Conservation (phyloP, 352 stramenopile species). For the Halophytophthora batemanensis region DNA sequence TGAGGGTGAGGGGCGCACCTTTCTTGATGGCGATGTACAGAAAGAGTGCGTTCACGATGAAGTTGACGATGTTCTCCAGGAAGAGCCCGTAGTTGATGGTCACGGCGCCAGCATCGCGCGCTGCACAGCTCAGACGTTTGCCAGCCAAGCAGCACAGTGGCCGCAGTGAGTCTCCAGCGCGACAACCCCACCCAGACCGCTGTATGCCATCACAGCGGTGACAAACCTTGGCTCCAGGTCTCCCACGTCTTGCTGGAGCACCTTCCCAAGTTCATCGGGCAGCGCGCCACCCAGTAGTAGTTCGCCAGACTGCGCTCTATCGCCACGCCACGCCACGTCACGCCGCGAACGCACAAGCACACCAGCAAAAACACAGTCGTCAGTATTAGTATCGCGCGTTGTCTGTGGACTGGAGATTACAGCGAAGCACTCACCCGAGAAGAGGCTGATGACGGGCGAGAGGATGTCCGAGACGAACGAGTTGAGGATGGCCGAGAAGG, state of each 20-base stretch:
- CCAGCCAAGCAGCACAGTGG: too few relatives aligned
- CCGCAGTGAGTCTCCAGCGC: too few relatives aligned
- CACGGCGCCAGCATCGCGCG: conserved; percentile 38
- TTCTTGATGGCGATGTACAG: conserved; percentile 66
- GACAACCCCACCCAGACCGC: too few relatives aligned
- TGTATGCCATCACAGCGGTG: too few relatives aligned
- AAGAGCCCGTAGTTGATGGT: conserved; percentile 66
- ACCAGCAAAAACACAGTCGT: background rate
- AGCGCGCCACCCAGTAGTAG: conserved; percentile 48
- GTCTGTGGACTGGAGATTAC: too few relatives aligned
- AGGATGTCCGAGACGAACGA: conserved; percentile 65
- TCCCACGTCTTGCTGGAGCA: conserved; percentile 45
- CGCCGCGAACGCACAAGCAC: too few relatives aligned
- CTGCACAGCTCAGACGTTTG: too few relatives aligned
- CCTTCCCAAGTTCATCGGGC: conserved; percentile 20
- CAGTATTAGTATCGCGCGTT: background rate
- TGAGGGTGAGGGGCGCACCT: conserved; percentile 19
- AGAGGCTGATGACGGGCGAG: conserved; percentile 56
- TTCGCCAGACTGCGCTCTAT: conserved; percentile 48
- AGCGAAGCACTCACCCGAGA: conserved; percentile 27
- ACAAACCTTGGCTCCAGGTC: conserved; percentile 46
- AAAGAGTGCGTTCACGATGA: conserved; percentile 60
- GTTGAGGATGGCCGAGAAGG: conserved; percentile 57
- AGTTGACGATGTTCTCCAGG: conserved; percentile 58
- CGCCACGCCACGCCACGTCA: too few relatives aligned